Base-by-base conservation (phyloP, 148 eudicot genomes). In the Dysphania ambrosioides region DNA sequence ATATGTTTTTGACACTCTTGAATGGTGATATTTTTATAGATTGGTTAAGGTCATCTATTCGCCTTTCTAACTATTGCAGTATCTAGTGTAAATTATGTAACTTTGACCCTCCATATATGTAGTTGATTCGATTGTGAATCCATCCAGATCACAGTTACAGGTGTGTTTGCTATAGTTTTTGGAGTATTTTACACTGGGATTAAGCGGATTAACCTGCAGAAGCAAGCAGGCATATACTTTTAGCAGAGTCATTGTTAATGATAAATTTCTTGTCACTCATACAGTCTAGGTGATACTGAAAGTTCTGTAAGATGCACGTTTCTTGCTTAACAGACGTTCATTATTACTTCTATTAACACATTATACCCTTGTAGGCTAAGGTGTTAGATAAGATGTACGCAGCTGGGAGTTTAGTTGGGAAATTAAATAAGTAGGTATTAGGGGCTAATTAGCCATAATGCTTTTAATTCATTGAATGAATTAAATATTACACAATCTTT, bases 381-480 rank as follows among this genome's bases (percentile, higher is more conserved):
- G 63, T 72, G 42, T 56, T 57, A 31, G 75, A 65, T 80, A 80
- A 78, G 76, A 68, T 64, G 83, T 72, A 71, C 42, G 79, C 72
- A 71, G 79, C 76, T 80, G 66, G 31, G 47, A 56, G 47, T 70
- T 66, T 36, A 59, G 80, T 72, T 78, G 65, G 72, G 76, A 75
- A 76, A 71, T 53, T 71, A 66, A 80, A n/a, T 74, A 35, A 57
- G 71, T 75, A 75, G 63, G 53, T 18, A 66, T 66, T 51, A 80
- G 66, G 64, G 72, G 72, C 55, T 66, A 59, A 57, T 69, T 35
- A 75, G 42, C 68, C 73, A 76, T 72, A 49, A 71, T 76, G 40
- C 73, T 53, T 76, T 24, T 59, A 53, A 47, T 66, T 41, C 76
- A 30, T 61, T 74, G 26, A 60, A 61, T 47, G 57, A 26, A 47